Percentiles rank a stretch among this genome's conserved stretches.
Conservation (phyloP, 2,329 filamentous ascomycete species). For the Fusarium cyanostomum region DNA sequence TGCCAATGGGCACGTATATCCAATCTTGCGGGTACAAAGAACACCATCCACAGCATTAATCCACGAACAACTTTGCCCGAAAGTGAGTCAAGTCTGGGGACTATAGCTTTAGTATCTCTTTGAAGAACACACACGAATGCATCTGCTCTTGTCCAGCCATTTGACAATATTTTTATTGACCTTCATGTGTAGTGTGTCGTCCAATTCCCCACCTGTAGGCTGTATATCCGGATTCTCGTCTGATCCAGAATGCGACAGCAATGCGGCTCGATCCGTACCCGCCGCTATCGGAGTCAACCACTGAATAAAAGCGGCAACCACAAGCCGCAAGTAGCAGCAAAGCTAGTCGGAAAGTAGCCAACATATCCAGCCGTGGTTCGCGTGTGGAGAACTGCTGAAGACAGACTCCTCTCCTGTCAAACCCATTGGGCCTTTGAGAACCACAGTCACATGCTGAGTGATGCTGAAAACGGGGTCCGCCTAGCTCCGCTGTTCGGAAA, state of each 20-base stretch:
- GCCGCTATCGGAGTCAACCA: conserved; percentile 26
- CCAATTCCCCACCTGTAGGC: conserved; percentile 10
- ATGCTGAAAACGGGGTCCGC: too few species aligned
- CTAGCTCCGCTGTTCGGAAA: conserved; percentile 35
- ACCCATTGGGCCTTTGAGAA: too few species aligned
- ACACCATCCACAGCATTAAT: too few species aligned
- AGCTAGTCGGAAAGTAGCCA: background rate
- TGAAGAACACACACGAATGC: too few species aligned
- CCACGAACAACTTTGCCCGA: too few species aligned
- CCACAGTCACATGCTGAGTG: too few species aligned
- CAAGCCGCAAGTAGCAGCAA: background rate
- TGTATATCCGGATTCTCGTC: conserved; percentile 30
- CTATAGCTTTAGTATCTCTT: too few species aligned
- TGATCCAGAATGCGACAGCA: conserved; percentile 25
- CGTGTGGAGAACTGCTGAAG: background rate
- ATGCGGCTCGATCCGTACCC: conserved; percentile 27
- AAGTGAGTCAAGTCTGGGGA: too few species aligned
- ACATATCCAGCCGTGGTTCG: background rate
- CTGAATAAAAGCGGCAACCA: background rate
- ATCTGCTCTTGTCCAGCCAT: too few species aligned
- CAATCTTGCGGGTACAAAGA: too few species aligned
- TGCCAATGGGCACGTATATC: too few species aligned
- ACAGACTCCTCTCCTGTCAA: too few species aligned
- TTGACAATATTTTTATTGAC: background rate
- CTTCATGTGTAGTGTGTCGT: background rate